A percentile compares a stretch with the other conserved stretches of the same genome.
phyloP scores from a whole-genome alignment of 805 yeast species.

The Kodamaea restingae region DNA sequence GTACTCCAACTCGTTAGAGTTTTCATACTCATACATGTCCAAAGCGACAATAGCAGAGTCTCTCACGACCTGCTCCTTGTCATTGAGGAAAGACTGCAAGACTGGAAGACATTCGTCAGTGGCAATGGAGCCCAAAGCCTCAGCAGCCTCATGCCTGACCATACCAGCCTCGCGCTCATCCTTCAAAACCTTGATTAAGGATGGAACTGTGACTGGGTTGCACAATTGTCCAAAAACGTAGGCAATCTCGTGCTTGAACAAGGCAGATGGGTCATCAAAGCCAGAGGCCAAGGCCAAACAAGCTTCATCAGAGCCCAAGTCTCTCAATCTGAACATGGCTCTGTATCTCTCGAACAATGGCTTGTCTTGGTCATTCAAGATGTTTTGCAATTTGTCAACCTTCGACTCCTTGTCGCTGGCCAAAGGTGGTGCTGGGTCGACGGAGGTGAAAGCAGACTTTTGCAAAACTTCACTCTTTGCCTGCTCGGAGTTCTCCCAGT shows the following conservation, averaged over 20 bases:
- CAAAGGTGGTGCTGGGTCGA: constrained; percentile 98
- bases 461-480: constrained; percentile 68
- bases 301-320: constrained; percentile 90
- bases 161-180: constrained; percentile 84
- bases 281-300: constrained; percentile 89
- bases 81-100: constrained; percentile 71
- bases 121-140: constrained; percentile 95
- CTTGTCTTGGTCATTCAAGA: constrained; percentile 69
- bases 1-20: constrained; percentile 76
- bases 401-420: constrained; percentile 54
- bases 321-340: constrained; percentile 97
- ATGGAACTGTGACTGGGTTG: constrained; percentile 88
- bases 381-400: constrained; percentile 58
- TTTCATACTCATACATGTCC: constrained; percentile 97
- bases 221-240: constrained; percentile 97
- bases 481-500: constrained; percentile 77
- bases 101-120: constrained; percentile 93
- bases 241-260: constrained; percentile 96
- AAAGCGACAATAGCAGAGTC: constrained; percentile 96
- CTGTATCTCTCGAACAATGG: constrained; percentile 93
- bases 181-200: constrained; percentile 75
- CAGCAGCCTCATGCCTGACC: constrained; percentile 99
- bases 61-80: constrained; percentile 84
- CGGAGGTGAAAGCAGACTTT: constrained; percentile 73
- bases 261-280: constrained; percentile 83